Conservation (phyloP, 2,329 filamentous ascomycete genomes). For the Epichloe glyceriae region DNA sequence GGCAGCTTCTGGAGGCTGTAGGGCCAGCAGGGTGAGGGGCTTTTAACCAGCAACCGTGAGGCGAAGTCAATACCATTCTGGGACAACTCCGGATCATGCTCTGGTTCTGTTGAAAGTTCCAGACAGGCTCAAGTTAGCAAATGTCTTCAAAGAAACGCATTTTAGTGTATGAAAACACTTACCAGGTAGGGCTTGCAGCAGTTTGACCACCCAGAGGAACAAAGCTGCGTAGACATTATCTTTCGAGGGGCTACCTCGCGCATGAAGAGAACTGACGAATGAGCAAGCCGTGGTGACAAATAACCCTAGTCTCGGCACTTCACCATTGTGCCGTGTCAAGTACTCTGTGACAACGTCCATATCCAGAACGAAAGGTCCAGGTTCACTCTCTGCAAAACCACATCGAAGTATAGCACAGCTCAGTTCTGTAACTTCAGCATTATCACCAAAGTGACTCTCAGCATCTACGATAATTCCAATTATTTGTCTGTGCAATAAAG, state of each 20-base stretch:
- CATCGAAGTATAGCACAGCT: slow-evolving; percentile 59
- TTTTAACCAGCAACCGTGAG: slow-evolving; percentile 47
- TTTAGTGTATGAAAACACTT: slow-evolving; percentile 4
- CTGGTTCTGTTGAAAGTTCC: slow-evolving; percentile 37
- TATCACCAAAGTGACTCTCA: slow-evolving; percentile 39
- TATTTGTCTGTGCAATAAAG: slow-evolving; percentile 31
- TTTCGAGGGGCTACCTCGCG: slow-evolving; percentile 29
- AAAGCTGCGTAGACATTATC: slow-evolving; percentile 36
- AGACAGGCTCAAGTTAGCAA: background rate
- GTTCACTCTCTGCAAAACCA: slow-evolving; percentile 61
- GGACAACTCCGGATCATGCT: slow-evolving; percentile 60
- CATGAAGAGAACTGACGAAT: slow-evolving; percentile 48
- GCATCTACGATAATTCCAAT: slow-evolving; percentile 33
- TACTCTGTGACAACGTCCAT: slow-evolving; percentile 53
- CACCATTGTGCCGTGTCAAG: slow-evolving; percentile 42
- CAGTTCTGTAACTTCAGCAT: slow-evolving; percentile 56
- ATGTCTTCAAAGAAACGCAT: background rate
- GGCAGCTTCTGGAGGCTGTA: slow-evolving; percentile 42
- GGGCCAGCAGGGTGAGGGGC: slow-evolving; percentile 46
- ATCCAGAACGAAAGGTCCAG: slow-evolving; percentile 67
- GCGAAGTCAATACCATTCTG: slow-evolving; percentile 64
- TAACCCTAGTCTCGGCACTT: slow-evolving; percentile 54
- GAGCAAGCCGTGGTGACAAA: slow-evolving; percentile 61
- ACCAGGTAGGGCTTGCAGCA: slow-evolving; percentile 52
- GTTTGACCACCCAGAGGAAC: slow-evolving; percentile 46